Conservation (phyloP, 2,329 filamentous ascomycete species). For the Didymella segeticola region DNA sequence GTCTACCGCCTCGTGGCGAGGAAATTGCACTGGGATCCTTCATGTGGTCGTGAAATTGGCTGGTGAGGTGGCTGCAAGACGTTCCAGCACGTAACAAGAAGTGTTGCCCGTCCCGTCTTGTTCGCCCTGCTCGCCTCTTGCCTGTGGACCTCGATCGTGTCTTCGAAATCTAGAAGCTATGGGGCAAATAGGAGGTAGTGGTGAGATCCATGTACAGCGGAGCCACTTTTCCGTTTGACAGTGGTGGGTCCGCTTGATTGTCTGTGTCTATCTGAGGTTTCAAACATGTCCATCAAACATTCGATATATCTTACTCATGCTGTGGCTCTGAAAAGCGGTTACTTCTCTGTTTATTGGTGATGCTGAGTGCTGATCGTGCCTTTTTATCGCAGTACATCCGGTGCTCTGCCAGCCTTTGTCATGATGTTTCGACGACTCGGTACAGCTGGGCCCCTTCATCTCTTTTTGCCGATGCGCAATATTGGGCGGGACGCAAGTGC, state of each 20-base stretch:
- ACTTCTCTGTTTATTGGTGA: neutral
- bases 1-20: constrained; percentile 1
- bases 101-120: neutral
- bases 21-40: constrained; percentile 12
- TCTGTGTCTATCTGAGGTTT: constrained; percentile 11
- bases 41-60: constrained; percentile 11
- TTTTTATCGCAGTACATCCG: constrained; percentile 6
- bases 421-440: neutral
- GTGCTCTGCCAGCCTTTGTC: neutral
- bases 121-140: neutral
- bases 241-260: constrained; percentile 9
- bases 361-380: constrained; percentile 6
- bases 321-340: constrained; percentile 1
- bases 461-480: neutral
- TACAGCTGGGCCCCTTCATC: neutral
- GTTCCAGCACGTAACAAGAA: neutral
- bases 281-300: constrained; percentile 17
- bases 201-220: neutral
- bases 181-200: constrained; percentile 3
- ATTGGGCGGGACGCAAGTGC: neutral
- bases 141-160: constrained; percentile 11
- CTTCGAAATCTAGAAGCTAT: constrained; percentile 15
- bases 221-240: constrained; percentile 3
- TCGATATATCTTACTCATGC: constrained; percentile 11
- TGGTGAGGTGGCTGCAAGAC: constrained; percentile 7